Conservation (phyloP, 2,329 filamentous ascomycete genomes). For the Tolypocladium inflatum region DNA sequence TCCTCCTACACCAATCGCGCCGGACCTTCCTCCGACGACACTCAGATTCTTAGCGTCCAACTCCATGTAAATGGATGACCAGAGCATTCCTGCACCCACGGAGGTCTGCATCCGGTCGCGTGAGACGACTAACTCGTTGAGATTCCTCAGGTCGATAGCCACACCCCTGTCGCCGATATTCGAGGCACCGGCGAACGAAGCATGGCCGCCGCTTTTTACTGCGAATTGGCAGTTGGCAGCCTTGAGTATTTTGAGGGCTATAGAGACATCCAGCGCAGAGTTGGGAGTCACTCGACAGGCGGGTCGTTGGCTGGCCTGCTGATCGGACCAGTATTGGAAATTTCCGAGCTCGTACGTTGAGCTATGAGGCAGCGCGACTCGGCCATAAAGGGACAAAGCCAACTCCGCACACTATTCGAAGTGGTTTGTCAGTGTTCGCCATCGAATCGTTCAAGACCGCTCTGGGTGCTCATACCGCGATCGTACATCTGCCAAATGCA, state of each 20-base stretch:
- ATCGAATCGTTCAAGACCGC: neutral
- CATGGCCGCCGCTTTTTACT: neutral
- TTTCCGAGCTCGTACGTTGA: neutral
- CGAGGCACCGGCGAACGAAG: neutral
- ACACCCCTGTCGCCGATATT: neutral
- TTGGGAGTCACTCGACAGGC: neutral
- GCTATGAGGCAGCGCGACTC: neutral
- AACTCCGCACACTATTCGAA: neutral
- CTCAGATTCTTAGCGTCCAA: neutral
- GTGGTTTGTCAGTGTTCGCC: neutral
- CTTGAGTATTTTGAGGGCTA: neutral
- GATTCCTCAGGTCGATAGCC: neutral
- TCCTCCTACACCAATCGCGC: neutral
- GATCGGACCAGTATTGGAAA: neutral
- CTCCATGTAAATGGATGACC: neutral
- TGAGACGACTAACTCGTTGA: neutral
- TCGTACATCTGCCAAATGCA: neutral
- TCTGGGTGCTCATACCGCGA: neutral
- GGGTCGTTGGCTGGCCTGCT: neutral
- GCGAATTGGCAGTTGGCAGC: neutral
- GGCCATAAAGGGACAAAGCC: neutral
- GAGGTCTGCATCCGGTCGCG: neutral
- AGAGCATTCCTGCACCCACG: neutral
- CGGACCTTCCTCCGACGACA: neutral
- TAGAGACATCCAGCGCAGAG: neutral